Evolutionary conservation across 352 stramenopile genomes (phyloP).

Genomic region (Phytophthora lateralis): DNA sequence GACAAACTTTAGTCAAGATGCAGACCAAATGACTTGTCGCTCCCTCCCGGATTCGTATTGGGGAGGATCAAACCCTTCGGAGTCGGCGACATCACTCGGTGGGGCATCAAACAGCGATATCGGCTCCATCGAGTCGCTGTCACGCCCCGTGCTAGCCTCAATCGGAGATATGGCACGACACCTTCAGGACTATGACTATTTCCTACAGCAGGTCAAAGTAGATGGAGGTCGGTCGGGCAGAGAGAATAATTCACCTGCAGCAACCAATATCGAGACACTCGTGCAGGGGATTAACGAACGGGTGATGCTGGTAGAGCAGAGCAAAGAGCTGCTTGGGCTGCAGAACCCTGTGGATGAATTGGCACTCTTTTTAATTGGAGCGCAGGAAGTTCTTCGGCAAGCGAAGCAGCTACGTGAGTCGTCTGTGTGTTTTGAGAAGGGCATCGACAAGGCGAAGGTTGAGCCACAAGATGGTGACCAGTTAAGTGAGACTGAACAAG

Average conservation of each 20-base stretch:
- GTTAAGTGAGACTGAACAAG: background rate
- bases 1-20: constrained; percentile 1
- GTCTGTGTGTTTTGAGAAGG: constrained; percentile 2
- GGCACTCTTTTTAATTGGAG: constrained; percentile 29
- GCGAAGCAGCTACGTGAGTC: constrained; percentile 28
- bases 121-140: constrained; percentile 17
- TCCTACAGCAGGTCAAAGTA: constrained; percentile 45
- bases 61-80: constrained; percentile 4
- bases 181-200: constrained; percentile 68
- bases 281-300: constrained; percentile 43
- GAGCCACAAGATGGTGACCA: constrained; percentile 6
- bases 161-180: constrained; percentile 61
- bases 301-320: constrained; percentile 37
- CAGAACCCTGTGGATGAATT: constrained; percentile 40
- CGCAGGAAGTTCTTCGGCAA: constrained; percentile 27
- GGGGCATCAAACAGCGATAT: constrained; percentile 12
- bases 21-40: constrained; percentile 12
- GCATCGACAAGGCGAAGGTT: background rate
- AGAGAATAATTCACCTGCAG: constrained; percentile 13
- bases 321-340: constrained; percentile 36
- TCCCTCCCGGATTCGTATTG: constrained; percentile 11
- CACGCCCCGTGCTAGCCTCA: constrained; percentile 48
- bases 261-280: constrained; percentile 42
- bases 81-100: constrained; percentile 12
- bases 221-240: background rate